Conservation (phyloP, 352 stramenopile species). For the Thraustochytrium sp. region DNA sequence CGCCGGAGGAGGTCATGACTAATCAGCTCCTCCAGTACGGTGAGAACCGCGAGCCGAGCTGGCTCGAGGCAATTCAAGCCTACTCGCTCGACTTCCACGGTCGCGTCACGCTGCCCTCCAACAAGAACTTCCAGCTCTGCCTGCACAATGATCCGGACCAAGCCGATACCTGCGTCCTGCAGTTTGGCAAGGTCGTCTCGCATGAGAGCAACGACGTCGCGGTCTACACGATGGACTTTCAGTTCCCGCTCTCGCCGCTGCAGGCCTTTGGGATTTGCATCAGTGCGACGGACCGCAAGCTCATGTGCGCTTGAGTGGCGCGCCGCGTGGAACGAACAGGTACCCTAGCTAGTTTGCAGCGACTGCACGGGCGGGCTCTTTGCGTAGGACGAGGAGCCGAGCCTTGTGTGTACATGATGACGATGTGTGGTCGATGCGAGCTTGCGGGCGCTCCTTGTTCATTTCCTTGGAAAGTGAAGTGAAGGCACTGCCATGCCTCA, state of each 20-base stretch:
- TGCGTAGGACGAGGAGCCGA: no score
- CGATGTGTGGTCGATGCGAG: no score
- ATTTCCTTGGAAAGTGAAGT: no score
- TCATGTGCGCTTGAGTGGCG: conserved; percentile 15
- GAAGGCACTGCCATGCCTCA: no score
- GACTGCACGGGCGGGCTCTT: no score
- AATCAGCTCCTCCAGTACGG: conserved; percentile 6
- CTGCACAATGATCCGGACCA: conserved; percentile 70
- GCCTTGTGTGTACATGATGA: no score
- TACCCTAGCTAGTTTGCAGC: no score
- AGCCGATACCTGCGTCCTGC: conserved; percentile 76
- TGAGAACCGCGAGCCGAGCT: conserved; percentile 76
- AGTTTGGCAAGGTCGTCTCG: conserved; percentile 70
- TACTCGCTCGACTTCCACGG: conserved; percentile 75
- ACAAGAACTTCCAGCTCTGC: conserved; percentile 73
- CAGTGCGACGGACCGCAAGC: conserved; percentile 51
- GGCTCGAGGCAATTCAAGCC: conserved; percentile 73
- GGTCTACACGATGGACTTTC: conserved; percentile 77
- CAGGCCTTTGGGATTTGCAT: conserved; percentile 75
- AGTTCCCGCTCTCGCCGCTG: conserved; percentile 69
- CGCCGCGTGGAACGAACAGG: no score
- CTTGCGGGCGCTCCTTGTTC: no score
- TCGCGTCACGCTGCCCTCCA: conserved; percentile 64
- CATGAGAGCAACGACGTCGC: conserved; percentile 52
- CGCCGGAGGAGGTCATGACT: not conserved